Conservation (phyloP, 495 filamentous ascomycete species). For the Friedmanniomyces simplex region DNA sequence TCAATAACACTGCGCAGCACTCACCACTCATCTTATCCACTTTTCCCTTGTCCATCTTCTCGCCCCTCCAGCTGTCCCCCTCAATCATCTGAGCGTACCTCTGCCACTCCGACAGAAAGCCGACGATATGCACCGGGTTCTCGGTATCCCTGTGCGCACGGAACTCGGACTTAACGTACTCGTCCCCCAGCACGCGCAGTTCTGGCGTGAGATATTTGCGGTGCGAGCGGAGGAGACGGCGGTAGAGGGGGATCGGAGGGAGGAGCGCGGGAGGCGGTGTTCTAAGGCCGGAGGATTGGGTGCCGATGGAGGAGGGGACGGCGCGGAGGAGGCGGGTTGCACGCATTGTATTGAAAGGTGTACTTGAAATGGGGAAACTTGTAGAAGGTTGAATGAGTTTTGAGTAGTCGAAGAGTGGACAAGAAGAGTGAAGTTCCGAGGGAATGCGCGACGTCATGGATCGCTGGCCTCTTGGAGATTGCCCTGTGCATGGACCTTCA, state of each 20-base stretch:
- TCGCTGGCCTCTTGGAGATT: too few species aligned
- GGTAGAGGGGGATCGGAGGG: slow-evolving; percentile 84
- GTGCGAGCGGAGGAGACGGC: slow-evolving; percentile 76
- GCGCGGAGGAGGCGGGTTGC: slow-evolving; percentile 10
- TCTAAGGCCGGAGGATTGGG: slow-evolving; percentile 29
- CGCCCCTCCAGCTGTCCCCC: slow-evolving; percentile 69
- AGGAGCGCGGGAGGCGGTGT: slow-evolving; percentile 65
- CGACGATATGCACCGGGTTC: slow-evolving; percentile 87
- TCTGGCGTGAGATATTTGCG: slow-evolving; percentile 61
- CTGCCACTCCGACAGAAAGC: slow-evolving; percentile 95
- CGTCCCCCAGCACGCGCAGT: slow-evolving; percentile 74
- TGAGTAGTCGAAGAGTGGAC: background rate
- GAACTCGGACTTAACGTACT: slow-evolving; percentile 88
- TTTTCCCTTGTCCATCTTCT: slow-evolving; percentile 64
- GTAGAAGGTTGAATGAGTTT: too few species aligned
- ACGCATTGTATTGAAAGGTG: slow-evolving; percentile 10
- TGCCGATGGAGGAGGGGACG: slow-evolving; percentile 10
- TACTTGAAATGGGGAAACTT: too few species aligned
- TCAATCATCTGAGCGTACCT: slow-evolving; percentile 84
- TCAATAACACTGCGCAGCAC: slow-evolving; percentile 24
- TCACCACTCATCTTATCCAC: slow-evolving; percentile 91
- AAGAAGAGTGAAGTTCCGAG: too few species aligned
- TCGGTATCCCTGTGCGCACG: slow-evolving; percentile 69
- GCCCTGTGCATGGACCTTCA: too few species aligned
- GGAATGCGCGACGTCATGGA: background rate